phyloP scores from a whole-genome alignment of 2,329 filamentous ascomycete genomes.

The Aspergillus japonicus region DNA sequence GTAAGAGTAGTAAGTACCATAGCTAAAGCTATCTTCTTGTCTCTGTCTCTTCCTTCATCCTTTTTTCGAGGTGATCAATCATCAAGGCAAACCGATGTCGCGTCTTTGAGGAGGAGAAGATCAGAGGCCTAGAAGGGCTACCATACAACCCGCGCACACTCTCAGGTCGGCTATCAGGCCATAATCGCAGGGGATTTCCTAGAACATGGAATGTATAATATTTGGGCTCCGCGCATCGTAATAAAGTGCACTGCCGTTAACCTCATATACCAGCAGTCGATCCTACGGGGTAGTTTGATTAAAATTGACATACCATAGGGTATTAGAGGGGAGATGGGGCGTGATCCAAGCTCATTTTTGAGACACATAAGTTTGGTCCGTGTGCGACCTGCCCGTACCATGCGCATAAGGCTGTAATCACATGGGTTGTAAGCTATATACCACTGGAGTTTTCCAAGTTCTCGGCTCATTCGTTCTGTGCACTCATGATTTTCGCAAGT shows the following conservation, averaged over 20 bases:
- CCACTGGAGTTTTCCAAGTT: too few relatives aligned
- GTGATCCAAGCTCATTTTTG: constrained; percentile 6
- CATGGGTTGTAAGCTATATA: neutral
- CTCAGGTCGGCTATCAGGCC: neutral
- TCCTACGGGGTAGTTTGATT: neutral
- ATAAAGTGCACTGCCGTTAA: neutral
- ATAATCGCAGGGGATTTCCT: neutral
- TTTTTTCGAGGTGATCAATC: neutral
- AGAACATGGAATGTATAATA: neutral
- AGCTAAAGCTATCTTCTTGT: neutral
- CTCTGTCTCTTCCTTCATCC: neutral
- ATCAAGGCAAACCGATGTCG: neutral
- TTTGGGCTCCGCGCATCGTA: neutral
- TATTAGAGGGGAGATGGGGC: neutral
- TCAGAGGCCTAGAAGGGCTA: neutral
- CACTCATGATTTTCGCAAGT: too few relatives aligned
- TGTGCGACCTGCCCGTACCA: neutral
- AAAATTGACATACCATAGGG: neutral
- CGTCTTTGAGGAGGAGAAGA: neutral
- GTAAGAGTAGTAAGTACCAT: neutral
- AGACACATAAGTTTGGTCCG: constrained; percentile 7
- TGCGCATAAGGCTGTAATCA: neutral
- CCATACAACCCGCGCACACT: neutral
- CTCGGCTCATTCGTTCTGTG: too few relatives aligned
- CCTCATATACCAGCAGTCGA: neutral